These are phyloP conservation scores for Datura wrightii DNA, from an alignment of 257 asterid species.

Conservation along the genomic window DNA sequence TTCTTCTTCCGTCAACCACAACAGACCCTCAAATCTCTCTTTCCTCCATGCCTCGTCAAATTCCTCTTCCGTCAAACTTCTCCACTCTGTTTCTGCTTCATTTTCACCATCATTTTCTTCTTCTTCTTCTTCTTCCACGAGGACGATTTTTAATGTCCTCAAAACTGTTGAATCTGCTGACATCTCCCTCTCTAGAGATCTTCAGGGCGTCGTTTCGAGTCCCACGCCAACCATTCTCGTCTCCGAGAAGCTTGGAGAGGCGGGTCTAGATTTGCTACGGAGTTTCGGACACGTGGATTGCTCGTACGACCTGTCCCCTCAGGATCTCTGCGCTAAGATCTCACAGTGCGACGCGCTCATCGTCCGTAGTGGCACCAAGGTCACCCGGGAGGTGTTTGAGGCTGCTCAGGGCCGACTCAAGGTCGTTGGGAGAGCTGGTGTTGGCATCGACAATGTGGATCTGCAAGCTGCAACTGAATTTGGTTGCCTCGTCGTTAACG, in stretches of 20 bases:
- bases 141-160: slow-evolving; percentile 40
- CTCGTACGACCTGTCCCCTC: slow-evolving; percentile 64
- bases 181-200: slow-evolving; percentile 43
- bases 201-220: slow-evolving; percentile 38
- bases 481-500: slow-evolving; percentile 92
- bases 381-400: slow-evolving; percentile 86
- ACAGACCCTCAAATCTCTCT: slow-evolving; percentile 25
- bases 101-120: not conserved
- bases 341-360: slow-evolving; percentile 73
- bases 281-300: slow-evolving; percentile 67
- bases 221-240: slow-evolving; percentile 78
- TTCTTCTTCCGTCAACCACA: not conserved
- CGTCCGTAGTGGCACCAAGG: slow-evolving; percentile 93
- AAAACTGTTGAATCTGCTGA: slow-evolving; percentile 50
- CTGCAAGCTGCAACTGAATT: slow-evolving; percentile 93
- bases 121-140: slow-evolving; percentile 17
- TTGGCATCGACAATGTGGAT: slow-evolving; percentile 95
- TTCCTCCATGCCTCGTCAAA: slow-evolving; percentile 35
- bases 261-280: slow-evolving; percentile 70
- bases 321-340: slow-evolving; percentile 76
- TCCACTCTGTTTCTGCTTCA: slow-evolving; percentile 5
- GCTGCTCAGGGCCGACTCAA: slow-evolving; percentile 79
- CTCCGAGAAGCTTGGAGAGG: slow-evolving; percentile 95
- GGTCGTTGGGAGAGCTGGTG: slow-evolving; percentile 96
- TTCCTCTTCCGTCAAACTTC: slow-evolving; percentile 30